Evolutionary conservation across 2,329 filamentous ascomycete genomes (phyloP).

Genomic region (Decorospora gaudefroyi): DNA sequence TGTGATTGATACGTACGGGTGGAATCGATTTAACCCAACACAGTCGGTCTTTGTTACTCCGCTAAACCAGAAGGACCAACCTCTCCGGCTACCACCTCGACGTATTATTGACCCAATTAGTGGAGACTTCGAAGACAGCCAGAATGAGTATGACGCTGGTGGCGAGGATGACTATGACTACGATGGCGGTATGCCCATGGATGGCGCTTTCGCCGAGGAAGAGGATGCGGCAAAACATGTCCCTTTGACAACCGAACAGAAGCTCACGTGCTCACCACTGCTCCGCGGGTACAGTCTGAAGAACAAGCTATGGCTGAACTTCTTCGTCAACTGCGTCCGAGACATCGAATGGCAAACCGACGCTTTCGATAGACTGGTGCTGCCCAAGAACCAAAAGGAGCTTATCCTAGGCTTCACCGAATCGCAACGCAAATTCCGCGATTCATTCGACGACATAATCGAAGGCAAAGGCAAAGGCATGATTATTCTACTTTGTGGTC

Average conservation of each 20-base stretch:
- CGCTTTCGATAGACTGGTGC: conserved; percentile 52
- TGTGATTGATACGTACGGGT: conserved; percentile 59
- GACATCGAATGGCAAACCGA: conserved; percentile 53
- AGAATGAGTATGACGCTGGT: conserved; percentile 1
- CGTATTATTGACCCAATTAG: neutral
- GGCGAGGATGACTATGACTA: conserved; percentile 12
- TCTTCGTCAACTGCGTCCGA: conserved; percentile 48
- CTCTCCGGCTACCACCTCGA: neutral
- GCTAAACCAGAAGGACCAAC: conserved; percentile 39
- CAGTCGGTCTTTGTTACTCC: conserved; percentile 47
- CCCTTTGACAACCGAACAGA: conserved; percentile 27
- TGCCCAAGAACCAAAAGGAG: conserved; percentile 30
- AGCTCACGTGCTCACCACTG: conserved; percentile 53
- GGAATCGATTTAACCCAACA: conserved; percentile 56
- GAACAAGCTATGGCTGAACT: conserved; percentile 36
- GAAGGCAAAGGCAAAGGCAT: conserved; percentile 48
- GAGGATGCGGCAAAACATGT: conserved; percentile 18
- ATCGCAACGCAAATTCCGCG: conserved; percentile 61
- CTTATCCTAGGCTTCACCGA: conserved; percentile 67
- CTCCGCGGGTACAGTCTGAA: conserved; percentile 40
- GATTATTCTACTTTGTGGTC: conserved; percentile 34
- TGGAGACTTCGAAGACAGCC: conserved; percentile 12
- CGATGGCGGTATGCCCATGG: conserved; percentile 21
- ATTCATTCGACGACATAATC: conserved; percentile 52
- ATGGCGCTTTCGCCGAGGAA: conserved; percentile 25